phyloP scores from a whole-genome alignment of 2,329 filamentous ascomycete genomes.

The Aaosphaeria arxii region DNA sequence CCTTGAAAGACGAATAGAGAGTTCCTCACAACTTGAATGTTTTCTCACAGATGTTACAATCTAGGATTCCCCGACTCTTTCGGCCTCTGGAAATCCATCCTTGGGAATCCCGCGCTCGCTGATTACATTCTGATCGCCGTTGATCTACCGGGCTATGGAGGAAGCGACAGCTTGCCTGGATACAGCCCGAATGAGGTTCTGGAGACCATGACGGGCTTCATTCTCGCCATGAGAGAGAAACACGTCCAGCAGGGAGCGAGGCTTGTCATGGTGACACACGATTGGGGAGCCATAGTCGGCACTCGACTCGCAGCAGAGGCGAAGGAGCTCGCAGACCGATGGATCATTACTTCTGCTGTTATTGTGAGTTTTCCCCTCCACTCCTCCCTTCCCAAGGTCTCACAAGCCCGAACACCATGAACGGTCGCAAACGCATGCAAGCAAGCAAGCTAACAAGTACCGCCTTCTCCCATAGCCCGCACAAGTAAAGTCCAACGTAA shows the following conservation, averaged over 20 bases:
- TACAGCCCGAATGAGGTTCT: constrained; percentile 53
- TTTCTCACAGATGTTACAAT: not conserved
- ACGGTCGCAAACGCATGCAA: not conserved
- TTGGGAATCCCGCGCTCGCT: constrained; percentile 39
- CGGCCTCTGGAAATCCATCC: constrained; percentile 51
- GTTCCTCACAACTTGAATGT: too few species aligned
- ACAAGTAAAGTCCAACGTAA: constrained; percentile 42
- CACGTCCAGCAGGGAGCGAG: constrained; percentile 34
- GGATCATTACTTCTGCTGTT: constrained; percentile 53
- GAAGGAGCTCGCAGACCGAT: constrained; percentile 53
- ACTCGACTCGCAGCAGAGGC: constrained; percentile 60
- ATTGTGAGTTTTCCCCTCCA: constrained; percentile 43
- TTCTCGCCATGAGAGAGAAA: constrained; percentile 48
- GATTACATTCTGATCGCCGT: constrained; percentile 51
- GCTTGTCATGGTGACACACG: constrained; percentile 51
- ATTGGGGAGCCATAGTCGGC: constrained; percentile 54
- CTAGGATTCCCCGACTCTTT: constrained; percentile 57
- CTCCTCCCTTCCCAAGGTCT: not conserved
- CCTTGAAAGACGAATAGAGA: too few species aligned
- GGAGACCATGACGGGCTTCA: constrained; percentile 53
- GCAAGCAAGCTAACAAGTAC: not conserved
- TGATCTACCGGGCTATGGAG: constrained; percentile 59
- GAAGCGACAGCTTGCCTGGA: constrained; percentile 50
- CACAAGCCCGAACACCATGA: not conserved
- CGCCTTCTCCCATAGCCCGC: constrained; percentile 31